Base-by-base conservation (phyloP, 768 basidiomycete genomes). In the Cantharellus cinnabarinus region DNA sequence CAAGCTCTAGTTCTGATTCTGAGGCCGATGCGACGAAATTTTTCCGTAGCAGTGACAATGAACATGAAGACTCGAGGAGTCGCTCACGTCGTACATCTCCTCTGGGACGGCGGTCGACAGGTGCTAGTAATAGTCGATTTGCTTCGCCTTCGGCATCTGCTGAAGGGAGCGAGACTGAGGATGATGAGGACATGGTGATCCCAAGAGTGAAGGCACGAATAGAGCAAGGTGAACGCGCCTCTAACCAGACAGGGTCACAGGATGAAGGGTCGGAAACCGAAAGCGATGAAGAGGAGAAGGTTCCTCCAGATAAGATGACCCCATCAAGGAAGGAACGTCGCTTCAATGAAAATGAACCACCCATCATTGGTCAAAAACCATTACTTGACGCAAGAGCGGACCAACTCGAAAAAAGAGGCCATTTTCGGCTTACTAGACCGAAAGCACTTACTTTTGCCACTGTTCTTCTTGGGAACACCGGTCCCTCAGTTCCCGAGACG, bases 371-470 rank as follows among this genome's bases (percentile, higher is more conserved):
- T 7, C 7, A 54, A 54, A 54, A 54, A 37, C 68, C 67, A 0
- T 37, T 7, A 0, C 65, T 67, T 52, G 50, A 63, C 0, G 57
- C 63, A 42, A 56, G 61, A 4, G 58, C 56, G 0, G 60, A 58
- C 4, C 67, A 66, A 51, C 53, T 62, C 35, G 52, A 10, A 10
- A 48, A 10, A 10, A 1, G 35, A 52, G 5, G 65, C 65, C 50
- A 62, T 64, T 3, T 56, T 64, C 1, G 59, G 61, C 2, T 29
- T 55, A 2, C 59, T 68, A 10, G 69, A 68, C 55, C 61, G 60
- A 0, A 48, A 58, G 2, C 44, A 10, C 44, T 1, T 48, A 29
- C 29, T 29, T 10, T 29, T 48, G 44, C 44, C 29, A 29, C 20
- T 29, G 20, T 29, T 29, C 44, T 29, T 29, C 29, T 29, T 48